Evolutionary conservation across 129 eudicot species (phyloP).

Genomic region (Daucus carota): DNA sequence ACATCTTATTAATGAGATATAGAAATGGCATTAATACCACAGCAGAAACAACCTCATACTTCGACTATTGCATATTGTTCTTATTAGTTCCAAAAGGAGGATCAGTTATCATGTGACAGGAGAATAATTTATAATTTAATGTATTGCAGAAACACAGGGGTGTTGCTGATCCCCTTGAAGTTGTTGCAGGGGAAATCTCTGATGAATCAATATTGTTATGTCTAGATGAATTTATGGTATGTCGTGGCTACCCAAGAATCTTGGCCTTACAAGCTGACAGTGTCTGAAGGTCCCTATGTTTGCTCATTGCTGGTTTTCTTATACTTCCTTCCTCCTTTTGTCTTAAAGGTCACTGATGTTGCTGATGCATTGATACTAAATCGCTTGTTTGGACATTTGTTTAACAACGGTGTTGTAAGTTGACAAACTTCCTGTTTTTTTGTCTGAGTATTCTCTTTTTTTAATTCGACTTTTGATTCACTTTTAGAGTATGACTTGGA

Average conservation of each 20-base stretch:
- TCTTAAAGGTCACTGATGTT: conserved; percentile 78
- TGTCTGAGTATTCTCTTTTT: background rate
- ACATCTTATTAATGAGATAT: background rate
- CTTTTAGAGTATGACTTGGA: conserved; percentile 5
- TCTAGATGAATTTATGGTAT: conserved; percentile 94
- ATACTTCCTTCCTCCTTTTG: background rate
- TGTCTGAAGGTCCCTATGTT: background rate
- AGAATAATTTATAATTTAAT: background rate
- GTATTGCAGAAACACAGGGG: conserved; percentile 81
- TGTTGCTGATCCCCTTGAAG: conserved; percentile 94
- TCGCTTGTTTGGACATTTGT: conserved; percentile 80
- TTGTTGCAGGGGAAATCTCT: conserved; percentile 83
- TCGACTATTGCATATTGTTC: background rate
- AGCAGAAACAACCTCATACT: background rate
- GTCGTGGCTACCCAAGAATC: background rate
- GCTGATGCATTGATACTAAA: conserved; percentile 88
- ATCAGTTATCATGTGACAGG: background rate
- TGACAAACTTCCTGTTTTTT: background rate
- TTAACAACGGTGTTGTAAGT: conserved; percentile 74
- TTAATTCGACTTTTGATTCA: conserved; percentile 1
- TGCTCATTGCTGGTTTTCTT: background rate
- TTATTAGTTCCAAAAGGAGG: background rate
- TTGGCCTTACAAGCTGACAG: background rate
- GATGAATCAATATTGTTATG: conserved; percentile 88
- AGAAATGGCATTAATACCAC: background rate